phyloP scores from a whole-genome alignment of 805 yeast species.

The Kodamaea nitidulidarum region DNA sequence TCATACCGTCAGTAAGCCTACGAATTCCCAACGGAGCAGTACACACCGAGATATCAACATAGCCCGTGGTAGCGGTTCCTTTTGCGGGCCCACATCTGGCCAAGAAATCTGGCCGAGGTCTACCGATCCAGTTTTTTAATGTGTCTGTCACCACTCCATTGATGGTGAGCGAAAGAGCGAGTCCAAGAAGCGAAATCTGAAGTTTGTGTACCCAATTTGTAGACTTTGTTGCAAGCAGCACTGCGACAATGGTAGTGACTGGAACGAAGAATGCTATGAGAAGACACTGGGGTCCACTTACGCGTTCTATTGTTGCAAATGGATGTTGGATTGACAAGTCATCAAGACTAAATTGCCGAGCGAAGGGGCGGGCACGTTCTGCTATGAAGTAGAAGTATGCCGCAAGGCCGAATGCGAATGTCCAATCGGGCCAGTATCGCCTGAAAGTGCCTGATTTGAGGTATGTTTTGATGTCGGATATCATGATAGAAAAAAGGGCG shows the following conservation, averaged over 20 bases:
- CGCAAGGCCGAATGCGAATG: constrained; percentile 19
- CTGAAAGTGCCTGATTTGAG: constrained; percentile 9
- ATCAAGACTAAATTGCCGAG: constrained; percentile 30
- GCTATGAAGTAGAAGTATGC: constrained; percentile 31
- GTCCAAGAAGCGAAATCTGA: constrained; percentile 30
- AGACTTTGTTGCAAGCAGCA: constrained; percentile 7
- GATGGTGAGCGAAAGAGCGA: constrained; percentile 23
- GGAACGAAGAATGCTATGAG: constrained; percentile 27
- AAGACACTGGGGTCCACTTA: constrained; percentile 27
- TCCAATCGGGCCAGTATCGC: constrained; percentile 26
- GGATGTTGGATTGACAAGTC: constrained; percentile 37
- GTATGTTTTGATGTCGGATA: constrained; percentile 6
- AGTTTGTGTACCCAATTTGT: constrained; percentile 19
- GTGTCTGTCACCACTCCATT: constrained; percentile 35
- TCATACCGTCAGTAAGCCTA: constrained; percentile 33
- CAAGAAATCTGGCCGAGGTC: constrained; percentile 35
- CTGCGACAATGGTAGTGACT: constrained; percentile 16
- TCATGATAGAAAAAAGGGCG: constrained; percentile 3
- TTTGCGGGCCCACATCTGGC: constrained; percentile 29
- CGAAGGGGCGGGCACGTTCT: constrained; percentile 33
- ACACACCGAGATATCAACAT: constrained; percentile 31
- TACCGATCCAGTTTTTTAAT: constrained; percentile 30
- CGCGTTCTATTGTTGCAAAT: constrained; percentile 30
- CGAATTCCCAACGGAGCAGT: constrained; percentile 28
- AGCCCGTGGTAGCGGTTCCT: constrained; percentile 17